These are phyloP conservation scores for Ilex asprella DNA, from an alignment of 257 asterid genomes.

Conservation along the genomic window DNA sequence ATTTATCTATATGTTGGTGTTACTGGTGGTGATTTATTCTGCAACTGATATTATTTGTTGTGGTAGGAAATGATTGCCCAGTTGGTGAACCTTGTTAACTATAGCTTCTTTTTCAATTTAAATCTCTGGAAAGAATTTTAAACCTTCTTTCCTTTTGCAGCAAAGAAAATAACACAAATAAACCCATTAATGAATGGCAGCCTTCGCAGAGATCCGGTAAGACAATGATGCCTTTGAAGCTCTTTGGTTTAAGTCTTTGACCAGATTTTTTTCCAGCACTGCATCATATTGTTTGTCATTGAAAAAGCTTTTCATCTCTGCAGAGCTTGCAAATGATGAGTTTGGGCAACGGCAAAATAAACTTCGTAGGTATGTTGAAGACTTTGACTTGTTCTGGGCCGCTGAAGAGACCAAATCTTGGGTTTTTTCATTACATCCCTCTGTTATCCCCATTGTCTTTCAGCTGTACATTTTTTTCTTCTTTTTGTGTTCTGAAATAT, in stretches of 20 bases:
- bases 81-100: too few species aligned
- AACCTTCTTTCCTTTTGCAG: conserved; percentile 37
- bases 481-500: not conserved
- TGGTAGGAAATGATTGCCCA: not conserved
- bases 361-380: conserved; percentile 64
- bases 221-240: conserved; percentile 2
- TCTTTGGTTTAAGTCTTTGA: not conserved
- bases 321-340: conserved; percentile 65
- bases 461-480: not conserved
- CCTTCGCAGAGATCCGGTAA: conserved; percentile 75
- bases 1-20: not conserved
- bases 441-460: too few species aligned
- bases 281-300: too few species aligned
- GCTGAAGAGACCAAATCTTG: not conserved
- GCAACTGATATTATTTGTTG: not conserved
- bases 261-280: too few species aligned
- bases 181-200: conserved; percentile 49
- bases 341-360: conserved; percentile 81
- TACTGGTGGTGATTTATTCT: not conserved
- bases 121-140: too few species aligned
- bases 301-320: too few species aligned
- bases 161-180: conserved; percentile 51
- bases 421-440: not conserved
- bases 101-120: too few species aligned
- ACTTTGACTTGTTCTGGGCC: not conserved